Conservation (phyloP, 2,329 filamentous ascomycete genomes). For the Diaporthe sp. region DNA sequence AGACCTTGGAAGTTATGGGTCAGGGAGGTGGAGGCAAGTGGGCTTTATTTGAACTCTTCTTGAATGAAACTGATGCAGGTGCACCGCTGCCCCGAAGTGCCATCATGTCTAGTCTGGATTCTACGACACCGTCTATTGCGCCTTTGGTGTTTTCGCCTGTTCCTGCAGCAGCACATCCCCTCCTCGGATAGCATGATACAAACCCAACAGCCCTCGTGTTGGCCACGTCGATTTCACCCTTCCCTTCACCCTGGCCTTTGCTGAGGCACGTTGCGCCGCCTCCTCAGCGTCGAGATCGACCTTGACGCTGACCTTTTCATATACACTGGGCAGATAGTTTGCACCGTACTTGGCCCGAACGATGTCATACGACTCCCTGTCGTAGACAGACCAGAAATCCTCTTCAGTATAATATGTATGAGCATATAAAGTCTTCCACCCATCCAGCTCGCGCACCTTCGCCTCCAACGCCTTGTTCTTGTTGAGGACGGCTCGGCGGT, state of each 20-base stretch:
- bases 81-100: background rate
- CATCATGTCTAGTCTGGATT: background rate
- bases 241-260: background rate
- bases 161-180: constrained; percentile 27
- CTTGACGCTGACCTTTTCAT: constrained; percentile 76
- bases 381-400: constrained; percentile 78
- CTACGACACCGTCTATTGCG: background rate
- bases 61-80: background rate
- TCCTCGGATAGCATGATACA: constrained; percentile 23
- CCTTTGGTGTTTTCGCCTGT: background rate
- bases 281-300: constrained; percentile 58
- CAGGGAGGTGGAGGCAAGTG: constrained; percentile 46
- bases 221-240: constrained; percentile 29
- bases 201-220: constrained; percentile 17
- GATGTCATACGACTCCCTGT: constrained; percentile 70
- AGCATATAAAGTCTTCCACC: constrained; percentile 80
- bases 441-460: constrained; percentile 70
- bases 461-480: constrained; percentile 73
- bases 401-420: constrained; percentile 77
- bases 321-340: constrained; percentile 72
- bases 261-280: background rate
- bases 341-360: constrained; percentile 73
- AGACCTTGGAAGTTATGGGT: constrained; percentile 48
- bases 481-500: constrained; percentile 61
- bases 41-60: constrained; percentile 45